Percentiles rank a stretch among this genome's conserved stretches.
Evolutionary conservation across 2,329 filamentous ascomycete genomes (phyloP).

Genomic region (Shiraia sp.): DNA sequence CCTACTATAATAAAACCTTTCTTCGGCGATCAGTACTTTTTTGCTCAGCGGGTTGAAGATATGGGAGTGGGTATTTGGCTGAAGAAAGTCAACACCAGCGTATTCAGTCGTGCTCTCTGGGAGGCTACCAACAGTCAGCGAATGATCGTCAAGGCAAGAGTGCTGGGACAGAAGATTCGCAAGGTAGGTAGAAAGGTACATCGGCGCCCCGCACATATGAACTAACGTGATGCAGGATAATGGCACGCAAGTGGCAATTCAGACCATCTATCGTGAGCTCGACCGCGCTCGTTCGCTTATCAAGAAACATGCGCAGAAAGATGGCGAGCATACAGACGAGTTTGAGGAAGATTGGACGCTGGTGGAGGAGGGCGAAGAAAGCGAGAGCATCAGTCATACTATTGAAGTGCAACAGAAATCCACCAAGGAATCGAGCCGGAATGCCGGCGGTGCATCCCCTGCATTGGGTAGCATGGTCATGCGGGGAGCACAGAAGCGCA

Average conservation of each 20-base stretch:
- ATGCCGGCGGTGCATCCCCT: slow-evolving; percentile 22
- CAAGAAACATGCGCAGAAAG: slow-evolving; percentile 56
- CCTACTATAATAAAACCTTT: slow-evolving; percentile 96
- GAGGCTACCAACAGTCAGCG: slow-evolving; percentile 86
- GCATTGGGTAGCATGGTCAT: slow-evolving; percentile 39
- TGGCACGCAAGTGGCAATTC: slow-evolving; percentile 86
- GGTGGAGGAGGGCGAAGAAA: slow-evolving; percentile 64
- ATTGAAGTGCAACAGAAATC: slow-evolving; percentile 24
- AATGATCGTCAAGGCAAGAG: slow-evolving; percentile 84
- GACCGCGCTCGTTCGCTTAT: slow-evolving; percentile 89
- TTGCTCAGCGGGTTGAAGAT: slow-evolving; percentile 85
- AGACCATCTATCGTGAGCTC: slow-evolving; percentile 90
- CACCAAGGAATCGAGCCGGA: slow-evolving; percentile 26
- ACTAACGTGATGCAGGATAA: slow-evolving; percentile 65
- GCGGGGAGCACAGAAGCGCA: slow-evolving; percentile 27
- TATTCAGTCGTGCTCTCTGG: slow-evolving; percentile 86
- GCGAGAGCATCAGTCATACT: slow-evolving; percentile 18
- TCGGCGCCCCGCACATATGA: slow-evolving; percentile 9
- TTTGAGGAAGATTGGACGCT: slow-evolving; percentile 92
- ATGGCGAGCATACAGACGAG: slow-evolving; percentile 55
- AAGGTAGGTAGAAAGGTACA: slow-evolving; percentile 63
- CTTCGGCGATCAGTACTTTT: slow-evolving; percentile 98
- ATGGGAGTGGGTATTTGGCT: slow-evolving; percentile 89
- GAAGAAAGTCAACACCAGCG: slow-evolving; percentile 84
- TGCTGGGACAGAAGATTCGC: slow-evolving; percentile 84